phyloP scores from a whole-genome alignment of 495 filamentous ascomycete species.

The Penicillium bovifimosum region DNA sequence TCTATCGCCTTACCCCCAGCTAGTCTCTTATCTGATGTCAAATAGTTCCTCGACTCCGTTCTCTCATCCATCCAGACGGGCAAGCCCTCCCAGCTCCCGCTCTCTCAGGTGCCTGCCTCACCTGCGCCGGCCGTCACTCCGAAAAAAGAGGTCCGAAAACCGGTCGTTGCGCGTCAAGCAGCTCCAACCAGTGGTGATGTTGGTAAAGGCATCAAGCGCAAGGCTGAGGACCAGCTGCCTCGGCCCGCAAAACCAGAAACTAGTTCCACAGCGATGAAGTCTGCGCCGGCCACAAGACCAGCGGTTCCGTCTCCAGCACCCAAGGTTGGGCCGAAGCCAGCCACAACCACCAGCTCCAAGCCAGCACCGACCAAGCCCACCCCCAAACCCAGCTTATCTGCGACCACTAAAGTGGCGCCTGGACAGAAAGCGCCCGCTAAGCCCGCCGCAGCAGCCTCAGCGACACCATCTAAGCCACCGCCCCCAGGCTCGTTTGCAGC shows the following conservation, averaged over 20 bases:
- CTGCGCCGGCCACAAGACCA: constrained; percentile 1
- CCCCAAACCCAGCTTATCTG: constrained; percentile 13
- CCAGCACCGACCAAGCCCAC: constrained; percentile 15
- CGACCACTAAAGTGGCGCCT: constrained; percentile 17
- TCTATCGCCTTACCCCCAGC: background rate
- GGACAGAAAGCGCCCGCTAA: constrained; percentile 5
- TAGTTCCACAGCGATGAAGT: constrained; percentile 8
- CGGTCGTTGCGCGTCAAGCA: constrained; percentile 9
- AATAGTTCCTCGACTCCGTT: constrained; percentile 54
- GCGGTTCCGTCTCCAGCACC: constrained; percentile 10
- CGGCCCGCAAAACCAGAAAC: constrained; percentile 25
- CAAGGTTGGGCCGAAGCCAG: constrained; percentile 14
- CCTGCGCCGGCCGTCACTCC: constrained; percentile 21
- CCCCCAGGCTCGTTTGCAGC: constrained; percentile 42
- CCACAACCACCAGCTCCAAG: constrained; percentile 6
- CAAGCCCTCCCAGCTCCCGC: constrained; percentile 28
- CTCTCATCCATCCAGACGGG: constrained; percentile 50
- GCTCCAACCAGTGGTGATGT: constrained; percentile 16
- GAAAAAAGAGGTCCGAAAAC: constrained; percentile 26
- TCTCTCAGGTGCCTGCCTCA: constrained; percentile 27
- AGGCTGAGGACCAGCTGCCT: constrained; percentile 38
- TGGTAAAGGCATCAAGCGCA: constrained; percentile 36
- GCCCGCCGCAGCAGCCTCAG: constrained; percentile 5
- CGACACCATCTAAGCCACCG: constrained; percentile 30
- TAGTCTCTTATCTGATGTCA: constrained; percentile 18